Evolutionary conservation across 176 grass and related monocot genomes (phyloP), one percentile per base, ranked within the genome.

Genomic region (Eremochloa ophiuroides): DNA sequence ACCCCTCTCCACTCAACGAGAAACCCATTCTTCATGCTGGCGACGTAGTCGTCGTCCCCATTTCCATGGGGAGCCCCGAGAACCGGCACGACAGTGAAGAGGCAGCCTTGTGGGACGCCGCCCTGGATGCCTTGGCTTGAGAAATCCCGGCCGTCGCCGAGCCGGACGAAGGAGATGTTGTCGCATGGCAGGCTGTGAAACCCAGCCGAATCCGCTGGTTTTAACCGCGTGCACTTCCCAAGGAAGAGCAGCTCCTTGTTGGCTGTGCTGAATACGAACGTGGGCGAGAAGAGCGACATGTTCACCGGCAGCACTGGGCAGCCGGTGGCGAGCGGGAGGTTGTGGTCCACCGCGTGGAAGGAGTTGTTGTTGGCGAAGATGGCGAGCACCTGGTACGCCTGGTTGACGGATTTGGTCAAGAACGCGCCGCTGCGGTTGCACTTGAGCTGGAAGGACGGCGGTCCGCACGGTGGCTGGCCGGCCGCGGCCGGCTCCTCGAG

Each of bases 401-500:
- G 39, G 0, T 0, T 0, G 0, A 69, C 0, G 48, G 70, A 53
- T 51, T 0, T 6, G 10, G 0, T 0, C 9, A 88, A 30, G 62
- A 70, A 75, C 0, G 76, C 82, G 1, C 34, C 17, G 48, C 2
- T 35, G 20, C 3, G 2, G 51, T 70, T 76, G 82, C 87, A 89
- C 0, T 26, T 40, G 76, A 84, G 48, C 87, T 85, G 31, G 76
- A 80, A 89, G 0, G 76, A 9, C 48, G 62, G 69, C 1, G 69
- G 22, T 0, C 86, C 86, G 80, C 86, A 88, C 7, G 44, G 7
- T 22, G 35, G 27, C 1, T 8, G 15, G 35, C 37, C 46, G 37
- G n/a, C n/a, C n/a, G n/a, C n/a, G n/a, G n/a, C n/a, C n/a, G 59
- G 29, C 75, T 88, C 75, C 7, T 83, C 46, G 10, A 88, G 46